Evolutionary conservation across 1,284 basidiomycete species (phyloP).

Genomic region (Coniferiporia weirii): DNA sequence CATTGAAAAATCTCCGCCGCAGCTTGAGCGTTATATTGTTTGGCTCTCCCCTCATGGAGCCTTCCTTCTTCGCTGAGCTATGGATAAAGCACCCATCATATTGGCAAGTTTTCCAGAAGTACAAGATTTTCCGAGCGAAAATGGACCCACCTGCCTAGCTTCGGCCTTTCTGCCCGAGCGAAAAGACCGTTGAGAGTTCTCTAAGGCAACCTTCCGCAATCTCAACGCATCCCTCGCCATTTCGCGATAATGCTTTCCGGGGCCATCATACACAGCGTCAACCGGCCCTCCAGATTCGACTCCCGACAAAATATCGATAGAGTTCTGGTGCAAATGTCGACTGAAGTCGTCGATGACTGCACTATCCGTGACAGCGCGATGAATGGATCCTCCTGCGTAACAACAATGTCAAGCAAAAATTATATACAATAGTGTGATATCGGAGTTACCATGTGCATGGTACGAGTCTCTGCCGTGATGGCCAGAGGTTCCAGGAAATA

Average conservation of each 20-base stretch:
- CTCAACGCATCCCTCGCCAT: not conserved
- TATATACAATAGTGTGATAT: not conserved
- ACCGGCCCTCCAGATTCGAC: not conserved
- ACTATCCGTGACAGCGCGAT: not conserved
- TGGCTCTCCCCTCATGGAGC: constrained; percentile 11
- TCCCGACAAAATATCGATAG: not conserved
- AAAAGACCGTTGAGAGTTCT: not conserved
- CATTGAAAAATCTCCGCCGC: constrained; percentile 11
- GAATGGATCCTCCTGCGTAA: not conserved
- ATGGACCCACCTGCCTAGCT: not conserved
- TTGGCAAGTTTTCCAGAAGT: no score
- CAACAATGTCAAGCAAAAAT: not conserved
- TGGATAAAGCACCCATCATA: no score
- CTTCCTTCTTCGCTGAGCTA: constrained; percentile 13
- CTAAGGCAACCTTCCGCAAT: not conserved
- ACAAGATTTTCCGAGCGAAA: not conserved
- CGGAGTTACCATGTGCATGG: not conserved
- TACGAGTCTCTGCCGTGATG: not conserved
- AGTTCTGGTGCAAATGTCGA: not conserved
- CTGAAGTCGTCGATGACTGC: not conserved
- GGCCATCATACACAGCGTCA: not conserved
- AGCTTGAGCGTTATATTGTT: constrained; percentile 12
- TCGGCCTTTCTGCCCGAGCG: not conserved
- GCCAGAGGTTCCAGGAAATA: not conserved
- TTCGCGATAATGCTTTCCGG: not conserved